Base-by-base conservation (phyloP, 305 asterid genomes). In the Fraxinus ornus region DNA sequence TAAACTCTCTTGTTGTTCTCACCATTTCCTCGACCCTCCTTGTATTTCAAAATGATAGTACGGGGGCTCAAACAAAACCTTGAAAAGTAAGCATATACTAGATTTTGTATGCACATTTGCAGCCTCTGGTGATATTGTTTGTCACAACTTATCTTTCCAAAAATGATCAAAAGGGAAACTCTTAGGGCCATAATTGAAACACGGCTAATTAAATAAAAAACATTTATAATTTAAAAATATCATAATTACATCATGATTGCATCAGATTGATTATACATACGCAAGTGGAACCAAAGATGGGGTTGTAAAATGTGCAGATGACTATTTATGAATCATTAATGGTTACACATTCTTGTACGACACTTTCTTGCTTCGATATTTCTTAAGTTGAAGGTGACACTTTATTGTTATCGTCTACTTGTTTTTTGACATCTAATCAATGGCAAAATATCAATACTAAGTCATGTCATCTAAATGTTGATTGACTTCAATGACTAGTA, bases 21-120 rank as follows among this genome's bases (percentile, higher is more conserved):
- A 90, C 95, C 0, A 44, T 90, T 17, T 92, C 97, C 55, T 88
- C 94, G 6, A 24, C 86, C 0, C 88, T 92, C 44, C 91, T 91
- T 8, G 91, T 91, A 0, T 85, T 91, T 82, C 88, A 90, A 3
- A 78, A 80, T 0, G 93, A 88, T 36, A 6, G 76, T 1, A 78
- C 6, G 77, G n/a, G 1, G 35, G 62, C 22, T 21, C 12, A 1
- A 21, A 52, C 0, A 57, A 81, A 36, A 68, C 37, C 30, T 71
- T 80, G 1, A 73, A 62, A n/a, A 33, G 28, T 5, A 79, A 76
- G 24, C 72, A 62, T 13, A 7, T 26, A 0, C 5, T 47, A 3
- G 85, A 86, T 0, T 39, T 84, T 5, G 7, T 79, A 10, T 71
- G 80, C 76, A 84, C 86, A 12, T 7, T 82, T n/a, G 79, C 36